Percentiles rank a stretch among this genome's conserved stretches.
Conservation (phyloP, 2,329 filamentous ascomycete genomes). For the Colletotrichum sp. region DNA sequence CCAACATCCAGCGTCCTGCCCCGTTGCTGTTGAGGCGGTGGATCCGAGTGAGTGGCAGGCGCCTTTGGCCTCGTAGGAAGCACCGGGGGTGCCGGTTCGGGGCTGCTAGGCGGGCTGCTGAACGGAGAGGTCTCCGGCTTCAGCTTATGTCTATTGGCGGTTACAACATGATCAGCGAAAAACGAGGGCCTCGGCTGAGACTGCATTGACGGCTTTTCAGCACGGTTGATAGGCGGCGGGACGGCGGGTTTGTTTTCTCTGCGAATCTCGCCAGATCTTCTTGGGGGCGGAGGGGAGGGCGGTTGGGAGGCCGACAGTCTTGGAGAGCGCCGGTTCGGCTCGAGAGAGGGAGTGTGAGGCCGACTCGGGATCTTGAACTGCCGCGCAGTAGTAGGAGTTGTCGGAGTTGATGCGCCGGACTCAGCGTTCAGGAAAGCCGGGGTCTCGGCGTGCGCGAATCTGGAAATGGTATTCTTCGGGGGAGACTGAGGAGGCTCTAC, state of each 20-base stretch:
- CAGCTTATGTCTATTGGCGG: slow-evolving; percentile 35
- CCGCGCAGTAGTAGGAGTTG: slow-evolving; percentile 46
- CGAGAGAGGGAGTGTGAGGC: slow-evolving; percentile 56
- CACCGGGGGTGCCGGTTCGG: slow-evolving; percentile 54
- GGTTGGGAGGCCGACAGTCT: slow-evolving; percentile 52
- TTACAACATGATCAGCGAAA: slow-evolving; percentile 23
- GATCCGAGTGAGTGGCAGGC: slow-evolving; percentile 24
- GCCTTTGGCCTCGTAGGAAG: slow-evolving; percentile 49
- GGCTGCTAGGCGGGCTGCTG: slow-evolving; percentile 81
- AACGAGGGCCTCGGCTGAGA: slow-evolving; percentile 26
- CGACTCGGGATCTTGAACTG: slow-evolving; percentile 60
- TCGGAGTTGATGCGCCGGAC: slow-evolving; percentile 41
- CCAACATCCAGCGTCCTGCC: slow-evolving; percentile 34
- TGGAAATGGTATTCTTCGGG: slow-evolving; percentile 50
- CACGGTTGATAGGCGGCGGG: slow-evolving; percentile 80
- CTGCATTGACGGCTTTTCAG: slow-evolving; percentile 64
- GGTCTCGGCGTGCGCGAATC: slow-evolving; percentile 41
- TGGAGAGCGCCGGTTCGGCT: slow-evolving; percentile 50
- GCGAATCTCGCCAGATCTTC: slow-evolving; percentile 63
- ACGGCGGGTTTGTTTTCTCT: slow-evolving; percentile 51
- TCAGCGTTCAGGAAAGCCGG: slow-evolving; percentile 54
- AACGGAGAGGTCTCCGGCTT: slow-evolving; percentile 73
- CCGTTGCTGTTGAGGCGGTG: slow-evolving; percentile 23
- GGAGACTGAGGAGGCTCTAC: slow-evolving; percentile 75
- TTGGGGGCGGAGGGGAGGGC: slow-evolving; percentile 67